Percentiles rank a stretch among this genome's conserved stretches.
Evolutionary conservation across 2,329 filamentous ascomycete genomes (phyloP).

Genomic region (Iodosphaeria phyllophila): DNA sequence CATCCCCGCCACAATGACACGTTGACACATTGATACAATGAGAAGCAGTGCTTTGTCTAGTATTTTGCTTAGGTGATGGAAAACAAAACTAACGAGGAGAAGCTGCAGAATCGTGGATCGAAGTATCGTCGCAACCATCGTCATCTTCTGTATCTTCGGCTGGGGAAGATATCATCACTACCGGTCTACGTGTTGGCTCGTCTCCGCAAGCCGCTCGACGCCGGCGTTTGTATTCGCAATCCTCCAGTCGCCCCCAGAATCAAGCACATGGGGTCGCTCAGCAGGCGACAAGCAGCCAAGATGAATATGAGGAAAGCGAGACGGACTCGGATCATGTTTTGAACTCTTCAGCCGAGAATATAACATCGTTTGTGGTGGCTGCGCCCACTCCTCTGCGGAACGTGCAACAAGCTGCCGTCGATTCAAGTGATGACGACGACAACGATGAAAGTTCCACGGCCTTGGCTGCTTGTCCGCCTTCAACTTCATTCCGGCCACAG

Average conservation of each 20-base stretch:
- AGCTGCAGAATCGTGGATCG: constrained; percentile 77
- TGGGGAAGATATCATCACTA: constrained; percentile 78
- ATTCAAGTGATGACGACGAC: constrained; percentile 27
- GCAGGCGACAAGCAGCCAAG: constrained; percentile 55
- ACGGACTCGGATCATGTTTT: constrained; percentile 62
- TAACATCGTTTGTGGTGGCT: constrained; percentile 13
- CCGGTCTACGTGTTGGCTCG: constrained; percentile 60
- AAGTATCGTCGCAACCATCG: constrained; percentile 80
- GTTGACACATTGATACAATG: constrained; percentile 4
- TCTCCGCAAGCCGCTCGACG: constrained; percentile 40
- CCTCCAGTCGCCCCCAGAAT: constrained; percentile 6
- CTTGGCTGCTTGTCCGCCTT: constrained; percentile 35
- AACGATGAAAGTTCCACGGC: constrained; percentile 71
- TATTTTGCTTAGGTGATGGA: too few species aligned
- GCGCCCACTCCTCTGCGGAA: constrained; percentile 16
- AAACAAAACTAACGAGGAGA: constrained; percentile 7
- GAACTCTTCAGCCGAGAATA: constrained; percentile 38
- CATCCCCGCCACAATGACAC: constrained; percentile 12
- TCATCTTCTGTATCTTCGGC: constrained; percentile 81
- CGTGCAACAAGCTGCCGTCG: constrained; percentile 17
- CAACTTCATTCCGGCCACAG: constrained; percentile 60
- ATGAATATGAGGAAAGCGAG: constrained; percentile 88
- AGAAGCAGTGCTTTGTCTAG: too few species aligned
- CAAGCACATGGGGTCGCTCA: constrained; percentile 21
- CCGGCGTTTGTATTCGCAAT: constrained; percentile 21